Evolutionary conservation across 352 stramenopile species (phyloP).

Genomic region (Albugo laibachii): DNA sequence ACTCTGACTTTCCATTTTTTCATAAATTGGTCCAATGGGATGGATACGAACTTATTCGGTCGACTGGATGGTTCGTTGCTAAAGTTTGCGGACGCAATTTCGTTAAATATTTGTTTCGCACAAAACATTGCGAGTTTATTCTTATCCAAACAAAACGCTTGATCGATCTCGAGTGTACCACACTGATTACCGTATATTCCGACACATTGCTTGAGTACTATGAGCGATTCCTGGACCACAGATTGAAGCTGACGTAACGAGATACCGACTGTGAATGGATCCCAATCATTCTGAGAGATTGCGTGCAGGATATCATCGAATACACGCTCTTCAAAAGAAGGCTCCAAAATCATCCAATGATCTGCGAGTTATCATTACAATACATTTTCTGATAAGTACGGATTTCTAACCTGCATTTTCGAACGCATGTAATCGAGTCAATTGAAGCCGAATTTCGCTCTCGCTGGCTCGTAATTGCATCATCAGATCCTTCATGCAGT

Average conservation of each 20-base stretch:
- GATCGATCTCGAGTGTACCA: background rate
- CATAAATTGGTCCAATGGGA: conserved; percentile 42
- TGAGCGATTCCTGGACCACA: conserved; percentile 16
- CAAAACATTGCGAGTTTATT: conserved; percentile 51
- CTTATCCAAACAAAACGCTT: conserved; percentile 29
- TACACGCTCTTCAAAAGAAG: conserved; percentile 28
- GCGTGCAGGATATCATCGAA: conserved; percentile 57
- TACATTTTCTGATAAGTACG: no score
- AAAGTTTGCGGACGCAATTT: conserved; percentile 9
- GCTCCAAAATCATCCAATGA: conserved; percentile 37
- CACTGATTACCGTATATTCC: conserved; percentile 29
- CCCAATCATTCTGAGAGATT: conserved; percentile 50
- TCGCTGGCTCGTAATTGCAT: conserved; percentile 34
- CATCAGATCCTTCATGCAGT: conserved; percentile 45
- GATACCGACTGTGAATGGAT: conserved; percentile 22
- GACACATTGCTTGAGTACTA: conserved; percentile 51
- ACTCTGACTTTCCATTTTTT: conserved; percentile 68
- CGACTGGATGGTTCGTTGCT: conserved; percentile 9
- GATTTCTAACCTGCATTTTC: conserved; percentile 13
- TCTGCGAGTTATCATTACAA: conserved; percentile 3
- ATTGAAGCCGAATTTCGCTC: conserved; percentile 32
- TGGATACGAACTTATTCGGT: conserved; percentile 2
- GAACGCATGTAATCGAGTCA: conserved; percentile 41
- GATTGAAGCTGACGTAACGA: conserved; percentile 18
- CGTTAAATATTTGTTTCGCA: conserved; percentile 51